Conservation (phyloP, 495 filamentous ascomycete genomes). For the Aspergillus indologenus region DNA sequence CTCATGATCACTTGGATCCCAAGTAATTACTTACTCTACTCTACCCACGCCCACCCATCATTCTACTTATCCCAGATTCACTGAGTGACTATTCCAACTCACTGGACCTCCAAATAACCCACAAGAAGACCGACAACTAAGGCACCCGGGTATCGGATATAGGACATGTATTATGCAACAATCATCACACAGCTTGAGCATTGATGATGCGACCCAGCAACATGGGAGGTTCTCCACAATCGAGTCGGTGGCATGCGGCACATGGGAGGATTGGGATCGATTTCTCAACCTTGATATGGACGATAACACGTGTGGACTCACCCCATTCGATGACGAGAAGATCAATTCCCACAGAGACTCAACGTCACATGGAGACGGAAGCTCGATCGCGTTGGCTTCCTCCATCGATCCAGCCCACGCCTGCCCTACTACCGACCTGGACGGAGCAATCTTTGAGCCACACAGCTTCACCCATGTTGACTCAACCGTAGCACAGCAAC, state of each 20-base stretch:
- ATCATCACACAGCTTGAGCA: background rate
- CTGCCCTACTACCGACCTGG: background rate
- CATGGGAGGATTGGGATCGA: background rate
- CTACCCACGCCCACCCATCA: too few relatives aligned
- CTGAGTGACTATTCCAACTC: too few relatives aligned
- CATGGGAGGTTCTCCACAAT: background rate
- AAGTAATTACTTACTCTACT: too few relatives aligned
- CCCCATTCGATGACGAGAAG: background rate
- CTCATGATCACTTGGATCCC: too few relatives aligned
- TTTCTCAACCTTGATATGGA: background rate
- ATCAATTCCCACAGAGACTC: background rate
- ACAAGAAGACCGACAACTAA: too few relatives aligned
- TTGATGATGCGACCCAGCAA: background rate
- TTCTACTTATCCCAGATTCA: too few relatives aligned
- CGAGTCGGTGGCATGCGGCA: background rate
- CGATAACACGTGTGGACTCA: background rate
- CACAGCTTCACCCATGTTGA: background rate
- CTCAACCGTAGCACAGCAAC: background rate
- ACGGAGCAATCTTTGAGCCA: background rate
- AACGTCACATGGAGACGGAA: background rate
- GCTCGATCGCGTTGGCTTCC: background rate
- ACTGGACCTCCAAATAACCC: too few relatives aligned
- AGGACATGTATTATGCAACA: background rate
- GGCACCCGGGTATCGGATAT: too few relatives aligned
- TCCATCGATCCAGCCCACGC: background rate